Percentiles rank a stretch among this genome's conserved stretches.
These are phyloP conservation scores for Ophiostoma tasmaniense DNA, from an alignment of 2,329 filamentous ascomycete genomes.

Conservation along the genomic window DNA sequence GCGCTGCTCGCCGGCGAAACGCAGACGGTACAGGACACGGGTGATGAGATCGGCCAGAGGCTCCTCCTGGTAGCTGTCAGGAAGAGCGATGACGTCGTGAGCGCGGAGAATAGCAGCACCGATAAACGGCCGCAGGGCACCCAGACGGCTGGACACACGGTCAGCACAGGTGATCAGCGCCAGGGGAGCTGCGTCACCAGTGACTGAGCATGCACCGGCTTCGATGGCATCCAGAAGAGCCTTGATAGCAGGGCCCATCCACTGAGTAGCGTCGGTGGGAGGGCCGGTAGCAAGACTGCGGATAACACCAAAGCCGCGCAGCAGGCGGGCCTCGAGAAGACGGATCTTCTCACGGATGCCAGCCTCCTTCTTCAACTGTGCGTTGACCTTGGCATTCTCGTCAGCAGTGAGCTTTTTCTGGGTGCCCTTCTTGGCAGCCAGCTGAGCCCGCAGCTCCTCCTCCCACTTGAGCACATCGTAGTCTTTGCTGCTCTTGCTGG, in stretches of 20 bases:
- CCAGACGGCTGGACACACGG: slow-evolving; percentile 64
- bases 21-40: slow-evolving; percentile 78
- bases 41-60: slow-evolving; percentile 79
- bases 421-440: slow-evolving; percentile 88
- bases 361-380: slow-evolving; percentile 80
- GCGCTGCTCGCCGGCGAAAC: slow-evolving; percentile 86
- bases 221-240: slow-evolving; percentile 66
- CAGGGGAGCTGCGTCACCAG: slow-evolving; percentile 68
- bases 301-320: slow-evolving; percentile 80
- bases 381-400: slow-evolving; percentile 81
- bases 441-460: slow-evolving; percentile 74
- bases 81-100: slow-evolving; percentile 62
- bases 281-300: slow-evolving; percentile 73
- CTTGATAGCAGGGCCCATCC: slow-evolving; percentile 76
- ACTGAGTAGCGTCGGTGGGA: slow-evolving; percentile 78
- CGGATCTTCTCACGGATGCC: slow-evolving; percentile 67
- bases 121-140: slow-evolving; percentile 69
- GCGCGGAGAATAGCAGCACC: slow-evolving; percentile 80
- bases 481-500: slow-evolving; percentile 87
- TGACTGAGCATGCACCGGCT: slow-evolving; percentile 71
- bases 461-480: slow-evolving; percentile 98
- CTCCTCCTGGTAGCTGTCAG: slow-evolving; percentile 65
- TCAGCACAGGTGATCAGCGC: slow-evolving; percentile 75
- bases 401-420: slow-evolving; percentile 86
- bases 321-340: slow-evolving; percentile 59